phyloP scores from a whole-genome alignment of 257 asterid genomes.

The Solanum habrochaites region DNA sequence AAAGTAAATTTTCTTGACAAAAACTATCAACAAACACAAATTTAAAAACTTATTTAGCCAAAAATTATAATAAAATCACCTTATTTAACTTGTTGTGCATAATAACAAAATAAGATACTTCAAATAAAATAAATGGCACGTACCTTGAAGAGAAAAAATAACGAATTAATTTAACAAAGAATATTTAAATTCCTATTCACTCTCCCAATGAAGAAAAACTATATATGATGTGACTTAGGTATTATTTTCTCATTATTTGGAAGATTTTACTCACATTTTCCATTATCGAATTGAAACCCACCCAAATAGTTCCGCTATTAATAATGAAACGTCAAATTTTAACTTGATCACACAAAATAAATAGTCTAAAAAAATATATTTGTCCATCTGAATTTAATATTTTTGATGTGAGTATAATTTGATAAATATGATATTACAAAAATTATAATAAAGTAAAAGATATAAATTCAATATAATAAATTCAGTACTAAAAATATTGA shows the following conservation, averaged over 20 bases:
- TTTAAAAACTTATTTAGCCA: background rate
- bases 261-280: background rate
- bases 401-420: background rate
- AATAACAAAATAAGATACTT: background rate
- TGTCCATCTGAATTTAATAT: background rate
- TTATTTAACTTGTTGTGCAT: background rate
- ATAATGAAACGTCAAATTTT: background rate
- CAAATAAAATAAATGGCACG: background rate
- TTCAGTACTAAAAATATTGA: background rate
- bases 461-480: background rate
- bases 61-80: too few relatives aligned
- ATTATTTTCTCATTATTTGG: background rate
- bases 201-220: background rate
- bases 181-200: background rate
- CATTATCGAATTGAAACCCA: background rate
- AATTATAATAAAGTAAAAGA: background rate
- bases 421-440: background rate
- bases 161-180: background rate
- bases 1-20: background rate
- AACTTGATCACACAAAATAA: background rate
- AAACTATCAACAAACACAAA: background rate
- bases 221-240: background rate
- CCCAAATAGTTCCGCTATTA: background rate
- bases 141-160: background rate
- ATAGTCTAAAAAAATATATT: too few relatives aligned